Percentiles rank a stretch among this genome's conserved stretches.
Evolutionary conservation across 1,139 yeast species (phyloP).

Genomic region (Yueomyces sp.): DNA sequence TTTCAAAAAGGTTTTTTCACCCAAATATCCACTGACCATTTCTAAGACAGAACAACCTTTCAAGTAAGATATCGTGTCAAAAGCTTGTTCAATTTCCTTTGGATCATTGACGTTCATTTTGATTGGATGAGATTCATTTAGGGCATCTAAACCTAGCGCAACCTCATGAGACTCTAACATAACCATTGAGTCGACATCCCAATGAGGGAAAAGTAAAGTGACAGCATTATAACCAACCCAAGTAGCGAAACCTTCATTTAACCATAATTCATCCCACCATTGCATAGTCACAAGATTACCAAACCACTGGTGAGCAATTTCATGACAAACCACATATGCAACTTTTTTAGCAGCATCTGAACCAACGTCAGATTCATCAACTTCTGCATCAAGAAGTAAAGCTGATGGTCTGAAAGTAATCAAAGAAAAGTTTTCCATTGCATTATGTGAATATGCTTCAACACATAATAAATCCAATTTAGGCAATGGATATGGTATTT

Average conservation of each 20-base stretch:
- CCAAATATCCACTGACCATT: conserved; percentile 61
- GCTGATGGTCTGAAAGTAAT: conserved; percentile 65
- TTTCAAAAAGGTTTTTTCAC: conserved; percentile 49
- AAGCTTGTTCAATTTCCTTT: conserved; percentile 64
- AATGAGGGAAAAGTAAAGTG: conserved; percentile 36
- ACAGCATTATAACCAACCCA: conserved; percentile 57
- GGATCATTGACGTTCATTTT: conserved; percentile 67
- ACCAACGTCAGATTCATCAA: conserved; percentile 27
- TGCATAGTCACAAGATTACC: conserved; percentile 77
- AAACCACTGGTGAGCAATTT: conserved; percentile 78
- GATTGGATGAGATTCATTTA: conserved; percentile 67
- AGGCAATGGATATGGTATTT: conserved; percentile 57
- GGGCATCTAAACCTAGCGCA: conserved; percentile 54
- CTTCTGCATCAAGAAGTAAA: conserved; percentile 42
- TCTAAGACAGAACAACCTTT: conserved; percentile 67
- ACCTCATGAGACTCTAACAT: conserved; percentile 4
- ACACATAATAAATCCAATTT: conserved; percentile 65
- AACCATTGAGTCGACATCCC: conserved; percentile 47
- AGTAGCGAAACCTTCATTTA: conserved; percentile 76
- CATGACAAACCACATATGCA: conserved; percentile 71
- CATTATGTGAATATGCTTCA: conserved; percentile 66
- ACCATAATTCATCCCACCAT: conserved; percentile 81
- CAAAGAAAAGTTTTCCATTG: conserved; percentile 76
- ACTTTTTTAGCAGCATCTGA: conserved; percentile 37
- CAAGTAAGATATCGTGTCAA: conserved; percentile 64